A percentile compares a stretch with the other conserved stretches of the same genome.
Conservation (phyloP, 2,329 filamentous ascomycete genomes). For the Fusarium liriodendri region DNA sequence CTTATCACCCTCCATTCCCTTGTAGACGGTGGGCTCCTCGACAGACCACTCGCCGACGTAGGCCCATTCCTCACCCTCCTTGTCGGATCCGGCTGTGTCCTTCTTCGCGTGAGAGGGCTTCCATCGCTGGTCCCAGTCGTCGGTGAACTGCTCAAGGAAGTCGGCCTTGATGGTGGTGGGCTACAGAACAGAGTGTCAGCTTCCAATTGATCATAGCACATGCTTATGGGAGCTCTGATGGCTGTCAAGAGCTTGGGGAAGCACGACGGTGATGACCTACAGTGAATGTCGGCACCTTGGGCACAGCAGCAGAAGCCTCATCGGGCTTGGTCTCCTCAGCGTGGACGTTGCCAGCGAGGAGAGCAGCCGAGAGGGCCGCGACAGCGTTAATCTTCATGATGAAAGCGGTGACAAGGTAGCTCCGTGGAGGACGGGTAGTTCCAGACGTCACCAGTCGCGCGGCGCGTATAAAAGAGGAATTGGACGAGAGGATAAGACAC, state of each 20-base stretch:
- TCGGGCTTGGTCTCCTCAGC: constrained; percentile 73
- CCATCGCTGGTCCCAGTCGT: constrained; percentile 95
- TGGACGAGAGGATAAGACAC: constrained; percentile 8
- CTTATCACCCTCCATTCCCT: constrained; percentile 95
- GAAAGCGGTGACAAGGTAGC: constrained; percentile 61
- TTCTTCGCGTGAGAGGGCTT: constrained; percentile 97
- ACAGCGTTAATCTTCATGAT: constrained; percentile 88
- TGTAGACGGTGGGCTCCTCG: constrained; percentile 90
- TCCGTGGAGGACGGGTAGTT: constrained; percentile 10
- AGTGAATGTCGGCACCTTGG: constrained; percentile 85
- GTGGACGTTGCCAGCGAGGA: constrained; percentile 76
- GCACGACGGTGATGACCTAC: constrained; percentile 65
- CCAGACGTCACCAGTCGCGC: constrained; percentile 39
- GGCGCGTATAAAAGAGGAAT: constrained; percentile 20
- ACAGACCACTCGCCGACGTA: constrained; percentile 97
- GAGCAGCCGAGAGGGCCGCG: constrained; percentile 79
- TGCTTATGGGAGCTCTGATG: background rate
- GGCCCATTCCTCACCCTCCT: constrained; percentile 95
- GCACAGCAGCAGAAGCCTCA: constrained; percentile 61
- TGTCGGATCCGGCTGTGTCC: constrained; percentile 77
- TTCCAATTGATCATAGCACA: constrained; percentile 27
- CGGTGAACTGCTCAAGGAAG: constrained; percentile 98
- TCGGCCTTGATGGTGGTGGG: constrained; percentile 89
- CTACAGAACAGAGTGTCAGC: constrained; percentile 61
- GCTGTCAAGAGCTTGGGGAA: constrained; percentile 1